Conservation (phyloP, 2,329 filamentous ascomycete genomes). For the Colletotrichum theobromicola region DNA sequence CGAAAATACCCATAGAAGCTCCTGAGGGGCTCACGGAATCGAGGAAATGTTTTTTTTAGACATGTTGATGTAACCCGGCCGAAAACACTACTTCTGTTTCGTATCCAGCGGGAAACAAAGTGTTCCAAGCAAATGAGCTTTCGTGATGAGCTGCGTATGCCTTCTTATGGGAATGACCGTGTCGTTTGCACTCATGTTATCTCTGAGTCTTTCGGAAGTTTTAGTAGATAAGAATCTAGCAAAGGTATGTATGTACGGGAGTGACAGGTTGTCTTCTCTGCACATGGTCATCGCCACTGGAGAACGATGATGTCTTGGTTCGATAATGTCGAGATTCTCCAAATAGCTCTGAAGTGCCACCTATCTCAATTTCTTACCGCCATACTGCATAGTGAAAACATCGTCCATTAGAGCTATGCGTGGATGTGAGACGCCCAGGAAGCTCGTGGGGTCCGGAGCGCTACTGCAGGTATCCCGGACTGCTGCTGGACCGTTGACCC, state of each 20-base stretch:
- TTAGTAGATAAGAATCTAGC: accelerated
- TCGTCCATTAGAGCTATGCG: neutral
- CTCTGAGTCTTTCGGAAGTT: neutral
- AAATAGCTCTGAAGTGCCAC: neutral
- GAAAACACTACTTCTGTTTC: too few species aligned
- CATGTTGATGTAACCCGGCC: neutral
- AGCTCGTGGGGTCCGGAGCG: neutral
- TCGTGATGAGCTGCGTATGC: neutral
- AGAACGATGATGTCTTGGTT: accelerated
- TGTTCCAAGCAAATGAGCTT: neutral
- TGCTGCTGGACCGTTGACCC: neutral
- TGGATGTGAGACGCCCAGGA: neutral
- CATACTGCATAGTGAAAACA: neutral
- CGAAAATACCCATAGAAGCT: too few species aligned
- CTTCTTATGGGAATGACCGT: neutral
- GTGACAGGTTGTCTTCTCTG: accelerated
- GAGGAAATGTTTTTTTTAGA: neutral
- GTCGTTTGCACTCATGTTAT: neutral
- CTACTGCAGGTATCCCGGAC: neutral
- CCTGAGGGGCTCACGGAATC: neutral
- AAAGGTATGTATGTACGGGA: too few species aligned
- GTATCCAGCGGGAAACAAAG: neutral
- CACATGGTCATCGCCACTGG: neutral
- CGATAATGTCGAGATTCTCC: neutral
- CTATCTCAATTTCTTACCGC: neutral